Evolutionary conservation across 2,329 filamentous ascomycete genomes (phyloP).

Genomic region (Ceratocystis eucalypticola): DNA sequence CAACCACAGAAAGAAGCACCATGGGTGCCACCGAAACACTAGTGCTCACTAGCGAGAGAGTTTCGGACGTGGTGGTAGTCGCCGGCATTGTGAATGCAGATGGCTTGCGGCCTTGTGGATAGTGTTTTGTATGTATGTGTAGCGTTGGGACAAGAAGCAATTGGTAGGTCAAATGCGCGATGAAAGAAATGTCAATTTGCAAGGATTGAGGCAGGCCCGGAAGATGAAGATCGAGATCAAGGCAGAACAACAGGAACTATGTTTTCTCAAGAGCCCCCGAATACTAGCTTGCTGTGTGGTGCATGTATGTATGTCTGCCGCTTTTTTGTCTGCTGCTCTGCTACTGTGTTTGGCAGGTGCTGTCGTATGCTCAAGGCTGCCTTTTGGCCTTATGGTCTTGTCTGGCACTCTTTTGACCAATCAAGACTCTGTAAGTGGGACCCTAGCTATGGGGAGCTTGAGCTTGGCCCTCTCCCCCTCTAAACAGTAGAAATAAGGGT

Average conservation of each 20-base stretch:
- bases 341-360: constrained; percentile 21
- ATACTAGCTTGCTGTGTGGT: neutral
- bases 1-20: constrained; percentile 92
- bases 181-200: neutral
- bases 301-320: neutral
- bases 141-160: too few species aligned
- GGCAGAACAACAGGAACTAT: neutral
- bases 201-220: too few species aligned
- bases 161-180: too few species aligned
- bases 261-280: too few species aligned
- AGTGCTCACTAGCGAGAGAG: constrained; percentile 82
- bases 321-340: neutral
- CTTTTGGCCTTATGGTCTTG: constrained; percentile 21
- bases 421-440: constrained; percentile 10
- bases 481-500: neutral
- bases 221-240: neutral
- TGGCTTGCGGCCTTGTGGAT: neutral
- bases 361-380: constrained; percentile 23
- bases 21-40: constrained; percentile 95
- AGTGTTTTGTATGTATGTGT: too few species aligned
- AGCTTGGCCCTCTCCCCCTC: neutral
- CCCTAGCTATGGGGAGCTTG: constrained; percentile 7
- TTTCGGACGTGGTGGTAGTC: constrained; percentile 80
- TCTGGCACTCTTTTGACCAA: constrained; percentile 18
- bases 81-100: constrained; percentile 51